Evolutionary conservation across 2,329 filamentous ascomycete species (phyloP).

Genomic region (Xylariaceae sp.): DNA sequence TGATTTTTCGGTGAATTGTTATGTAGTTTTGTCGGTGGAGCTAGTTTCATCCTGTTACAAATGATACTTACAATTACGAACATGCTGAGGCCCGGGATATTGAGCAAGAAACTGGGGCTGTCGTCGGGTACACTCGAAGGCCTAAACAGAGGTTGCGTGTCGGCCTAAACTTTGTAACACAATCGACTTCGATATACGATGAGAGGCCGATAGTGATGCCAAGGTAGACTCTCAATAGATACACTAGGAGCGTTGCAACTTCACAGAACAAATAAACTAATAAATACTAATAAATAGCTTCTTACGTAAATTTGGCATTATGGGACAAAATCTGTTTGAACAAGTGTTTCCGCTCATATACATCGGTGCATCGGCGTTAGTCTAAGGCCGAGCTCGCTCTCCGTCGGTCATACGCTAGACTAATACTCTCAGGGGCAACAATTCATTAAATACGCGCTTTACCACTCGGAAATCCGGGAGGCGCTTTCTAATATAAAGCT

Average conservation of each 20-base stretch:
- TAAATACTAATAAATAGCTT: no score
- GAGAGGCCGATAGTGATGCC: not conserved
- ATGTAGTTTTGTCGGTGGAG: no score
- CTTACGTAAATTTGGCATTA: no score
- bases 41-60: no score
- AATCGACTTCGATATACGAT: not conserved
- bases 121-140: no score
- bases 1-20: no score
- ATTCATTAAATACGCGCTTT: not conserved
- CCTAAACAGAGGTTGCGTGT: no score
- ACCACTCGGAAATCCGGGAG: not conserved
- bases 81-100: no score
- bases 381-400: not conserved
- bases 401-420: not conserved
- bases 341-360: not conserved
- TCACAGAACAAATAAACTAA: no score
- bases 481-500: not conserved
- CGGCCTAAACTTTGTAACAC: not conserved
- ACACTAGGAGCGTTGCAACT: no score
- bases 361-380: not conserved
- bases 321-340: not conserved
- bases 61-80: no score
- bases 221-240: not conserved
- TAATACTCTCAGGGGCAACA: not conserved
- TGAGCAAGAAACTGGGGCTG: no score